Evolutionary conservation across 257 asterid species (phyloP).

Genomic region (Nicotiana sylvestris): DNA sequence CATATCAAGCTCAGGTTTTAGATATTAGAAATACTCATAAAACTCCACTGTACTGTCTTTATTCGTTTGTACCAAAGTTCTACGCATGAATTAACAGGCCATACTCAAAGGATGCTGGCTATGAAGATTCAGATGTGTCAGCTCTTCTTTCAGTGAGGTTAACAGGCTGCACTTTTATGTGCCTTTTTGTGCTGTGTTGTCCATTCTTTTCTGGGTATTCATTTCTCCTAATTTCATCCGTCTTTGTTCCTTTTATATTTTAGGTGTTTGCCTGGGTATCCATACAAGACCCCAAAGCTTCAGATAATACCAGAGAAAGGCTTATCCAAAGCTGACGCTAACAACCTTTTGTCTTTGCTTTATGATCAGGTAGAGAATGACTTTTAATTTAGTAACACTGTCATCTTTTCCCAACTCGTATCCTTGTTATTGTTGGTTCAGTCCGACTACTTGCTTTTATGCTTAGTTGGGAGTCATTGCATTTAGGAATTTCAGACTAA

Average conservation of each 20-base stretch:
- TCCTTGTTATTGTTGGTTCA: constrained; percentile 9
- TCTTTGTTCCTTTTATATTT: constrained; percentile 10
- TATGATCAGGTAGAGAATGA: constrained; percentile 68
- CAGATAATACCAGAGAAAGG: constrained; percentile 81
- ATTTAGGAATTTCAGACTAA: constrained; percentile 8
- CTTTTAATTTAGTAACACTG: background rate
- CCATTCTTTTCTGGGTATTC: background rate
- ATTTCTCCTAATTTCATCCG: background rate
- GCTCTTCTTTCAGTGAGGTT: constrained; percentile 89
- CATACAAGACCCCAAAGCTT: constrained; percentile 87
- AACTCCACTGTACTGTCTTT: background rate
- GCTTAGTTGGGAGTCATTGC: background rate
- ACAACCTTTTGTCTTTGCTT: constrained; percentile 77
- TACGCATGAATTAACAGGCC: constrained; percentile 53
- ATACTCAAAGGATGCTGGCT: constrained; percentile 91
- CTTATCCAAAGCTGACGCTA: constrained; percentile 57
- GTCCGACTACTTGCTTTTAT: background rate
- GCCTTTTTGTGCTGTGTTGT: constrained; percentile 4
- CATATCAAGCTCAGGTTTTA: constrained; percentile 78
- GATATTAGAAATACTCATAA: constrained; percentile 16
- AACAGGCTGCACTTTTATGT: constrained; percentile 12
- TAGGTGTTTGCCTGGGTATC: constrained; percentile 90
- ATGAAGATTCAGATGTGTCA: constrained; percentile 76
- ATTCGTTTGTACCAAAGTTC: constrained; percentile 3
- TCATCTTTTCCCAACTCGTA: background rate